Percentiles rank a stretch among this genome's conserved stretches.
These are phyloP conservation scores for Russula sp. DNA, from an alignment of 768 basidiomycete genomes.

Conservation along the genomic window DNA sequence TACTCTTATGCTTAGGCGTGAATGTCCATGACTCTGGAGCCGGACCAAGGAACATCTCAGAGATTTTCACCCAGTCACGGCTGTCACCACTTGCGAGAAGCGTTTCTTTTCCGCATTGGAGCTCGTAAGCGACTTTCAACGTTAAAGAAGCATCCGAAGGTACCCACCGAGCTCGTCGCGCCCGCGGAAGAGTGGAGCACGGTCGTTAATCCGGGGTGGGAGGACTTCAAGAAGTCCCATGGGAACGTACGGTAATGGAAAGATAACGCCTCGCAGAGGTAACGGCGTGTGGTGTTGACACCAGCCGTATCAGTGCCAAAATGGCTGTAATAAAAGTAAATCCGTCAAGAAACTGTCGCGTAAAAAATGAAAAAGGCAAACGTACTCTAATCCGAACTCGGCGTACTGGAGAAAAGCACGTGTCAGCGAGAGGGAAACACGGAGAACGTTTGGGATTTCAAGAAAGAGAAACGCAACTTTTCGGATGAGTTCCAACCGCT, in stretches of 20 bases:
- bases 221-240: constrained; percentile 85
- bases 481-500: constrained; percentile 75
- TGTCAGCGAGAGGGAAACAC: constrained; percentile 4
- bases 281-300: constrained; percentile 86
- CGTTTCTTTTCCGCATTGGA: constrained; percentile 54
- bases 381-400: constrained; percentile 76
- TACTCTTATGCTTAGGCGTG: constrained; percentile 93
- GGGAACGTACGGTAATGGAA: constrained; percentile 97
- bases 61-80: constrained; percentile 88
- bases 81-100: constrained; percentile 76
- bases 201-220: constrained; percentile 83
- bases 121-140: constrained; percentile 7
- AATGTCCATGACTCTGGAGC: constrained; percentile 81
- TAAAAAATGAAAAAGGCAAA: constrained; percentile 9
- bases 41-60: constrained; percentile 92
- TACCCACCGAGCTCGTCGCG: constrained; percentile 80
- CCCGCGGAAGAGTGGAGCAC: constrained; percentile 83
- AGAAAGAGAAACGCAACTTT: constrained; percentile 47
- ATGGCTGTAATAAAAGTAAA: constrained; percentile 47
- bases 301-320: constrained; percentile 88
- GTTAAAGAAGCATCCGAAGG: not conserved
- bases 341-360: not conserved
- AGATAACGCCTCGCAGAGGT: constrained; percentile 91
- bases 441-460: not conserved
- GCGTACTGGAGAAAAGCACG: constrained; percentile 56